Evolutionary conservation across 2,329 filamentous ascomycete species (phyloP).

Genomic region (Xylaria multiplex): DNA sequence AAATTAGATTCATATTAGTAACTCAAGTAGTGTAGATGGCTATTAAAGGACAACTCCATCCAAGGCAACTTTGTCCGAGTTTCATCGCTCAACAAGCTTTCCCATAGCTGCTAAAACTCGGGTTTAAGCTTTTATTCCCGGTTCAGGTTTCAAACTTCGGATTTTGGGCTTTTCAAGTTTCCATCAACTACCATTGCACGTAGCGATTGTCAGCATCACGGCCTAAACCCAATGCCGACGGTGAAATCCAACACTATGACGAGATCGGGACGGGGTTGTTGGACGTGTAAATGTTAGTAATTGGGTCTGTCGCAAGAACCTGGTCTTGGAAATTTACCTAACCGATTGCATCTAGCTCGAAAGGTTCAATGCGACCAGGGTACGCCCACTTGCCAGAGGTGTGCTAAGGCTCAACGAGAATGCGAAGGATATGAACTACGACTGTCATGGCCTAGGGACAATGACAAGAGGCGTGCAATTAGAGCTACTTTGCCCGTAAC

Average conservation of each 20-base stretch:
- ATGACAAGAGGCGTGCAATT: conserved; percentile 43
- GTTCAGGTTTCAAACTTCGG: background rate
- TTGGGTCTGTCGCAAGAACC: background rate
- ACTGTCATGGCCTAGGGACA: conserved; percentile 47
- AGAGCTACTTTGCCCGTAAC: conserved; percentile 8
- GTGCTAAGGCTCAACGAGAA: conserved; percentile 35
- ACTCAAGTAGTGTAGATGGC: background rate
- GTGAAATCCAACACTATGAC: conserved; percentile 5
- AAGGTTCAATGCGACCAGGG: conserved; percentile 42
- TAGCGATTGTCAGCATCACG: background rate
- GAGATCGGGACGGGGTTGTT: conserved; percentile 35
- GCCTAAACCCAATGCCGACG: background rate
- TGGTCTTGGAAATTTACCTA: background rate
- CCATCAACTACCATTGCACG: background rate
- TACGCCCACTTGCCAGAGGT: conserved; percentile 40
- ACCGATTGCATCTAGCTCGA: conserved; percentile 34
- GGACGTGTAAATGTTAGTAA: conserved; percentile 44
- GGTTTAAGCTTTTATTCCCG: conserved; percentile 13
- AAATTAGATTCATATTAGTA: background rate
- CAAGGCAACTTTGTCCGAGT: conserved; percentile 34
- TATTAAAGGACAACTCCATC: conserved; percentile 29
- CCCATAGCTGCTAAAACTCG: background rate
- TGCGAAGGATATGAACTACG: conserved; percentile 45
- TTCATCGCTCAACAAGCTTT: background rate
- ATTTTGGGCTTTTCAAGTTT: conserved; percentile 2